Percentiles rank a stretch among this genome's conserved stretches.
Conservation (phyloP, 1,139 yeast species). For the Saccharomyces hybrid region DNA sequence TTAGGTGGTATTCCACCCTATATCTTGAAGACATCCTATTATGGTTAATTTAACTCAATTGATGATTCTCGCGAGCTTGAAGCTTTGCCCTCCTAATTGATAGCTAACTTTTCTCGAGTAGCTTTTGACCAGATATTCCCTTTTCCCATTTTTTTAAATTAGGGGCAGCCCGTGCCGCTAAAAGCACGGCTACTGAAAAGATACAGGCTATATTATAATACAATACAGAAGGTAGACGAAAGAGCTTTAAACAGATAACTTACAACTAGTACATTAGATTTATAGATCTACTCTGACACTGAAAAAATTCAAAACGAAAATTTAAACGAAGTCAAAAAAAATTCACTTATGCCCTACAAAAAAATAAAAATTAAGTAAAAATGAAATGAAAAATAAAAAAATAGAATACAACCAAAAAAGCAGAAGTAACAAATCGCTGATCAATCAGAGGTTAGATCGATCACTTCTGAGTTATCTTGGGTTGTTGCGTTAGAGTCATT, state of each 20-base stretch:
- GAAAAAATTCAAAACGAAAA: not conserved
- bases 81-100: not conserved
- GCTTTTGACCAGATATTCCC: not conserved
- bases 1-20: constrained; percentile 39
- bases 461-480: constrained; percentile 1
- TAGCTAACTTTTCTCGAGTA: not conserved
- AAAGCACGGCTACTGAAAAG: not conserved
- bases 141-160: not conserved
- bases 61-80: not conserved
- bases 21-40: constrained; percentile 28
- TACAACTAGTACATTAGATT: not conserved
- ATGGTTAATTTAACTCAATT: not conserved
- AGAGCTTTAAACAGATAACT: not conserved
- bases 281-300: not conserved
- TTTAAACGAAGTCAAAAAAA: not conserved
- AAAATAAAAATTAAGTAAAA: not conserved
- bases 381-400: not conserved
- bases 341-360: not conserved
- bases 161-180: not conserved
- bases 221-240: not conserved
- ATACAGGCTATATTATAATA: not conserved
- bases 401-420: not conserved
- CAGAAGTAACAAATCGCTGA: not conserved
- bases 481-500: not conserved
- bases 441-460: constrained; percentile 4